Evolutionary conservation across 2,329 filamentous ascomycete genomes (phyloP), one percentile per base, ranked within the genome.

Genomic region (Drechslerella coelobrocha): DNA sequence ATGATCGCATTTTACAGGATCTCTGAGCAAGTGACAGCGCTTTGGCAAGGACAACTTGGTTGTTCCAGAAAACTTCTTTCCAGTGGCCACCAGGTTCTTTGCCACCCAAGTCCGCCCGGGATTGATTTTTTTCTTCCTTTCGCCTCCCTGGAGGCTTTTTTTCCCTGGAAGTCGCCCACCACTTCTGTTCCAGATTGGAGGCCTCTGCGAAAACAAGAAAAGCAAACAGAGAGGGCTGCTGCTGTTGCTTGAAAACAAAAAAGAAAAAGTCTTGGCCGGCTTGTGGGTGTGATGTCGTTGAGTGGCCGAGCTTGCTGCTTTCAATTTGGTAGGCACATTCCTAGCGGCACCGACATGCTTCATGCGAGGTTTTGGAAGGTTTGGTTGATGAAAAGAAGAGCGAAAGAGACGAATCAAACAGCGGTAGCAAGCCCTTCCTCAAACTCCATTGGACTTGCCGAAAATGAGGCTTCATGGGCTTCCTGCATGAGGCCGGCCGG

Each of bases 1-100:
- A 71, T 71, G 66, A 71, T 71, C 66, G 66, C 66, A 71, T 71
- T 63, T 54, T 63, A 71, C 66, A 71, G 66, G 47, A 71, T 62
- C 23, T 47, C 51, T 31, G 51, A 61, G 24, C 52, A 55, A 59
- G 37, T 71, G 65, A 59, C 57, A 63, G 59, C 57, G 41, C 34
- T 24, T 29, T 39, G 60, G 23, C 47, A 19, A 45, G 41, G 24
- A 53, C 51, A 51, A 41, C 41, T 61, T 61, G 56, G 63, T 48
- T 71, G 27, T 71, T 71, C 66, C 66, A 71, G 66, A 71, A 71
- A 43, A 59, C 66, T 71, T 71, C 66, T 71, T 48, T 55, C n/a
- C 27, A 50, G 31, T 71, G 66, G 66, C 66, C 66, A 69, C 65
- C 54, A 31, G 54, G 53, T 62, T 63, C 59, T 71, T 71, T 63